phyloP scores from a whole-genome alignment of 2,329 filamentous ascomycete species.

The Plectosphaerella plurivora region DNA sequence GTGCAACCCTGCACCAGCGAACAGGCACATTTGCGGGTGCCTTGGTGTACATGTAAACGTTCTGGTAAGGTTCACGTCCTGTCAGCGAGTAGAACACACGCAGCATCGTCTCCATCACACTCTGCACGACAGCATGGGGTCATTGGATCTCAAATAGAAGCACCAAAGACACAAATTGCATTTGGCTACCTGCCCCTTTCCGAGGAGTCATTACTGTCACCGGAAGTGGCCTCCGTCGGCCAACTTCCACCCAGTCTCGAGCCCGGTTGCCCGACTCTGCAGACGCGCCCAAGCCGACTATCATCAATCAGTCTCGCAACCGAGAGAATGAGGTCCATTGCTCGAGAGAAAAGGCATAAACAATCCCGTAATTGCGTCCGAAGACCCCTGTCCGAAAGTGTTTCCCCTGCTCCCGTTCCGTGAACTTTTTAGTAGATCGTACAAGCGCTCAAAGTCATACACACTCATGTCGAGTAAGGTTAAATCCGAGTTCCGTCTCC shows the following conservation, averaged over 20 bases:
- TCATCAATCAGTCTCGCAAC: background rate
- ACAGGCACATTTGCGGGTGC: no score
- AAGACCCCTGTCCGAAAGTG: constrained; percentile 12
- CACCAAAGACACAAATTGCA: no score
- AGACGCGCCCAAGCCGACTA: background rate
- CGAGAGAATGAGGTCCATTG: constrained; percentile 1
- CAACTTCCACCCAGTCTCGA: background rate
- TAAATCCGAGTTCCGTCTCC: constrained; percentile 1
- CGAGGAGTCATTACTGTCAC: no score
- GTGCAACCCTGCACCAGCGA: no score
- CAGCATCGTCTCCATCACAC: no score
- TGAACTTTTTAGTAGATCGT: constrained; percentile 13
- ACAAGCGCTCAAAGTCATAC: constrained; percentile 15
- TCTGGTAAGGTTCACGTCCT: no score
- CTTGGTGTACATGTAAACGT: no score
- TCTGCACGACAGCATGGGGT: no score
- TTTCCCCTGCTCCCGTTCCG: constrained; percentile 12
- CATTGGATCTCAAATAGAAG: no score
- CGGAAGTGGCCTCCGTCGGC: background rate
- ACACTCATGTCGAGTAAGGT: constrained; percentile 3
- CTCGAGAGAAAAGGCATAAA: constrained; percentile 8
- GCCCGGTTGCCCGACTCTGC: background rate
- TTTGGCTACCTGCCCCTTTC: no score
- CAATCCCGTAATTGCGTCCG: constrained; percentile 10
- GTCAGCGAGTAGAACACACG: no score